Evolutionary conservation across 768 basidiomycete species (phyloP), one percentile per base, ranked within the genome.

Genomic region (Xerocomus potaroensis): DNA sequence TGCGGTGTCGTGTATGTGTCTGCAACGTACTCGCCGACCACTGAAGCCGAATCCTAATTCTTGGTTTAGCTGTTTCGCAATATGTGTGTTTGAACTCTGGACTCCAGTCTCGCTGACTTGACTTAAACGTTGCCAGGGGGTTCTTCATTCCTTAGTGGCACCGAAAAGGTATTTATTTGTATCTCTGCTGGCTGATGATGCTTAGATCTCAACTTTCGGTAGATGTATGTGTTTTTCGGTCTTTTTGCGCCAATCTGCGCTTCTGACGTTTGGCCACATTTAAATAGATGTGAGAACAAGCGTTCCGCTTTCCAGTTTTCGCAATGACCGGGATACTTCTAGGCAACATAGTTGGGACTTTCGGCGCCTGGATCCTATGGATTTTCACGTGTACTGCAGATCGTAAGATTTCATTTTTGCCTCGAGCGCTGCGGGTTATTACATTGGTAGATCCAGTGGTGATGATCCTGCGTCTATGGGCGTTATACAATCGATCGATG

Each of bases 271-370:
- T 27, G 10, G 5, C 26, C 10, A 27, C 10, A 27, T 27, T 27
- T 27, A 27, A 27, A 27, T 40, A 55, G 54, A 15, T 57, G 54
- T 57, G 14, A 53, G 54, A 18, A 27, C 8, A 27, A 18, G 16
- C 8, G 12, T 2, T 27, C 16, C 9, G 22, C 5, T n/a, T 27
- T 26, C 15, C 9, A 12, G 8, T 12, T 3, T 18, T 18, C 16
- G 9, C 9, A 3, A 4, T 10, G 4, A 40, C 18, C 8, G 6
- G 16, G 9, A 11, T 18, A 27, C 4, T 18, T 19, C 8, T 8
- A 56, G 38, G 38, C 26, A 19, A 27, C 3, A 11, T 40, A n/a
- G 7, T 40, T 4, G 26, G 16, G 18, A 18, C 27, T 18, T 5
- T 40, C 27, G 15, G n/a, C 6, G n/a, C 10, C 10, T 40, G 38